A percentile compares a stretch with the other conserved stretches of the same genome.
Conservation (phyloP, 768 basidiomycete genomes). For the Pisolithus tinctorius region DNA sequence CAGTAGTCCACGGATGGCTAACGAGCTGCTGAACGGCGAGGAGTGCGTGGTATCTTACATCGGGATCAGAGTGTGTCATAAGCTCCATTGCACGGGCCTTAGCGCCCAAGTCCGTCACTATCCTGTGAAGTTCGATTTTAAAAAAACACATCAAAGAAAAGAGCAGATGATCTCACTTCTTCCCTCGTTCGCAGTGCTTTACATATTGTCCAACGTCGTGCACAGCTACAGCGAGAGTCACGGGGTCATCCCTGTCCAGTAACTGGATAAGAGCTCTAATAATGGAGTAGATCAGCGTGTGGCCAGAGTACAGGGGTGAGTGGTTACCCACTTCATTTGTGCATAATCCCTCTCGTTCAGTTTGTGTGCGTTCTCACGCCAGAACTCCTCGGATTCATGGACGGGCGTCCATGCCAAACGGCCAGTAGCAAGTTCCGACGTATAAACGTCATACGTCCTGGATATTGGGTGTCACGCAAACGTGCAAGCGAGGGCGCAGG, state of each 20-base stretch:
- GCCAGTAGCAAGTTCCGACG: constrained; percentile 82
- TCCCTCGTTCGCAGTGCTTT: constrained; percentile 84
- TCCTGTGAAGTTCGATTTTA: constrained; percentile 33
- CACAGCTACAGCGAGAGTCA: constrained; percentile 84
- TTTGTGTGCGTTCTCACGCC: constrained; percentile 90
- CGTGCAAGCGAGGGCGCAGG: neutral
- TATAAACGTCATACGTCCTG: constrained; percentile 96
- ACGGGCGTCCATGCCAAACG: constrained; percentile 94
- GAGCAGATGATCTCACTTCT: constrained; percentile 54
- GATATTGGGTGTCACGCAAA: neutral
- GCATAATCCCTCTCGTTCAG: constrained; percentile 81
- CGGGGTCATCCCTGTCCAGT: constrained; percentile 59
- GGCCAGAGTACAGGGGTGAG: neutral
- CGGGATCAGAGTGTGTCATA: constrained; percentile 81
- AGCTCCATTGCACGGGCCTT: constrained; percentile 88
- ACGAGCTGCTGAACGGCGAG: constrained; percentile 88
- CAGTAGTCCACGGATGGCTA: constrained; percentile 77
- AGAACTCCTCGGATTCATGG: constrained; percentile 95
- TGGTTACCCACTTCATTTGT: constrained; percentile 63
- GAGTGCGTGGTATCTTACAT: constrained; percentile 90
- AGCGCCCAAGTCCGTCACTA: constrained; percentile 77
- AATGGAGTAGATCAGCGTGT: neutral
- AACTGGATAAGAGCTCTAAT: constrained; percentile 68
- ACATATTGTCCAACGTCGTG: constrained; percentile 95
- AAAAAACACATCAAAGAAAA: neutral